phyloP scores from a whole-genome alignment of 176 grass and related monocot genomes.

The Pharus latifolius region DNA sequence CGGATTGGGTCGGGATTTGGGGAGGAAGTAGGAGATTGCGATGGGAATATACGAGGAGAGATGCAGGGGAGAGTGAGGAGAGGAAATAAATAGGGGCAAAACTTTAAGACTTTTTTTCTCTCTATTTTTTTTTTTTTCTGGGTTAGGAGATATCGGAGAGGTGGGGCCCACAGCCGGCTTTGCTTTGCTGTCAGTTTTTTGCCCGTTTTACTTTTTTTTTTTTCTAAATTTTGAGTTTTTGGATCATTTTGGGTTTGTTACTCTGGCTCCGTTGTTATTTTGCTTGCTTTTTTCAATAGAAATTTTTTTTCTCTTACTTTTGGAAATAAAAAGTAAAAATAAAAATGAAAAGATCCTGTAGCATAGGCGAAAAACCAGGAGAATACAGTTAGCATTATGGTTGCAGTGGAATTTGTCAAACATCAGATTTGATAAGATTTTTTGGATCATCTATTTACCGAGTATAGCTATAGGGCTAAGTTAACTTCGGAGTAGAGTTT shows the following conservation, averaged over 20 bases:
- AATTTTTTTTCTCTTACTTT: too few species aligned
- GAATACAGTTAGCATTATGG: too few species aligned
- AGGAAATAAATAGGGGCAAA: constrained; percentile 10
- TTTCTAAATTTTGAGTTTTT: background rate
- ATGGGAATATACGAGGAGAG: constrained; percentile 44
- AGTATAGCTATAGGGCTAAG: too few species aligned
- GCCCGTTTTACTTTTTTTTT: background rate
- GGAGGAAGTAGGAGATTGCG: constrained; percentile 23
- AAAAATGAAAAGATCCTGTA: too few species aligned
- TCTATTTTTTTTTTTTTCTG: background rate
- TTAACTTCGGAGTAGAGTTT: too few species aligned
- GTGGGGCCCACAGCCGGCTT: constrained; percentile 4
- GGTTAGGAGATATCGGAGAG: background rate
- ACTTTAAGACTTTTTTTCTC: background rate
- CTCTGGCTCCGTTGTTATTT: background rate
- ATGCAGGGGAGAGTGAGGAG: constrained; percentile 5
- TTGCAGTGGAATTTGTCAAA: too few species aligned
- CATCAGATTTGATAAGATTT: too few species aligned
- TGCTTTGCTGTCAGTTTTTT: background rate
- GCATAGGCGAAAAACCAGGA: too few species aligned
- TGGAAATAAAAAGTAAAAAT: too few species aligned
- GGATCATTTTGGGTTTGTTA: background rate
- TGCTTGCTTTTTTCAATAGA: background rate
- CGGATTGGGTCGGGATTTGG: constrained; percentile 21
- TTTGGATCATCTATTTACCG: too few species aligned